These are phyloP conservation scores for Malus asiatica DNA, from an alignment of 306 rosid genomes.

Conservation along the genomic window DNA sequence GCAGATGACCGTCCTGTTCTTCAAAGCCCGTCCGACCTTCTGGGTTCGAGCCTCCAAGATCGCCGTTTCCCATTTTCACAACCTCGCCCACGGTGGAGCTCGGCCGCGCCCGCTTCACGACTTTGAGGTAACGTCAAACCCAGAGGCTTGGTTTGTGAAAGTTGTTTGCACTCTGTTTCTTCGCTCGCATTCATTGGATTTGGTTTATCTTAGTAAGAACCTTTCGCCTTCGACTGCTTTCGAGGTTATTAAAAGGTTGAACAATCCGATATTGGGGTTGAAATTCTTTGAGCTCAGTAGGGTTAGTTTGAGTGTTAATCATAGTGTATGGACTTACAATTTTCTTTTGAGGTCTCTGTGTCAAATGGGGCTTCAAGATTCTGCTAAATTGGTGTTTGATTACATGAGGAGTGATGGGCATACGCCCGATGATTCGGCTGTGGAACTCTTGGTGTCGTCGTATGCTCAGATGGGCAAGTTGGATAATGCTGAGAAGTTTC, in stretches of 20 bases:
- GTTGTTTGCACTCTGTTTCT: slow-evolving; percentile 61
- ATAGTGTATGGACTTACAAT: slow-evolving; percentile 51
- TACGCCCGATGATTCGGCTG: slow-evolving; percentile 44
- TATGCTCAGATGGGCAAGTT: slow-evolving; percentile 47
- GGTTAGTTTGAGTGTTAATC: slow-evolving; percentile 33
- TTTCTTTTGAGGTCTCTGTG: slow-evolving; percentile 67
- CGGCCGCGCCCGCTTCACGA: slow-evolving; percentile 15
- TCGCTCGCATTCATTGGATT: slow-evolving; percentile 39
- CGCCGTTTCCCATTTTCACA: slow-evolving; percentile 34
- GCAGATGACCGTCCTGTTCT: slow-evolving; percentile 54
- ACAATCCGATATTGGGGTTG: slow-evolving; percentile 48
- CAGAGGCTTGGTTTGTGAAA: slow-evolving; percentile 73
- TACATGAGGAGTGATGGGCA: slow-evolving; percentile 63
- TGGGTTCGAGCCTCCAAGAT: slow-evolving; percentile 51
- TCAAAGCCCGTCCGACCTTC: slow-evolving; percentile 36
- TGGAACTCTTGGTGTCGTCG: slow-evolving; percentile 53
- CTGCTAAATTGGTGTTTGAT: slow-evolving; percentile 55
- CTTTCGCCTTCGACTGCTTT: slow-evolving; percentile 55
- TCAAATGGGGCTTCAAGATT: slow-evolving; percentile 47
- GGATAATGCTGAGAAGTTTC: slow-evolving; percentile 47
- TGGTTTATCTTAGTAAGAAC: slow-evolving; percentile 39
- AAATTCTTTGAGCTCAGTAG: slow-evolving; percentile 60
- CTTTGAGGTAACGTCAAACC: slow-evolving; percentile 32
- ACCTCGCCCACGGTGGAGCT: slow-evolving; percentile 33
- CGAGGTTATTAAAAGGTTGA: slow-evolving; percentile 62